Percentiles rank a stretch among this genome's conserved stretches.
Evolutionary conservation across 306 rosid genomes (phyloP).

Genomic region (Fagus crenata): DNA sequence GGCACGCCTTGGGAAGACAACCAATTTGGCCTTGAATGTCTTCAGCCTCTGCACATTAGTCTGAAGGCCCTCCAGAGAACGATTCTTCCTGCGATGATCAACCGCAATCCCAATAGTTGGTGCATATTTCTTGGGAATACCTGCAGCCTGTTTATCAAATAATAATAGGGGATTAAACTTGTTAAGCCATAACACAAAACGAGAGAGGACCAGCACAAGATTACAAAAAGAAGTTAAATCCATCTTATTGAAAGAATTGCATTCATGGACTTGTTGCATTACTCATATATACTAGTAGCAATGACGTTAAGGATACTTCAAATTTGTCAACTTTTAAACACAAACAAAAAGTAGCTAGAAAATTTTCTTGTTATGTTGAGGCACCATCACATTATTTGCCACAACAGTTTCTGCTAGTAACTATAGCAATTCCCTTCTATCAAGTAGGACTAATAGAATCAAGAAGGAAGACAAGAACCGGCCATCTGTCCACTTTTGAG

Average conservation of each 20-base stretch:
- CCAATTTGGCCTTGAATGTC: slow-evolving; percentile 61
- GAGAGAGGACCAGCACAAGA: too few species aligned
- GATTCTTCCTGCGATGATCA: slow-evolving; percentile 53
- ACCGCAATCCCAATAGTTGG: slow-evolving; percentile 57
- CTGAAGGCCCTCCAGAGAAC: slow-evolving; percentile 58
- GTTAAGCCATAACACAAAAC: too few species aligned
- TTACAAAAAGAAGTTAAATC: too few species aligned
- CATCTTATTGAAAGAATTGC: too few species aligned
- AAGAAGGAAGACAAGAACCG: neutral
- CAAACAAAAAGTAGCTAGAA: too few species aligned
- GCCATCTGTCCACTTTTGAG: neutral
- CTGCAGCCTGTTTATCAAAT: slow-evolving; percentile 39
- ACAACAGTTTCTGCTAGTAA: too few species aligned
- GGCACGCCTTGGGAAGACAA: slow-evolving; percentile 60
- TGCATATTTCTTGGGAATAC: slow-evolving; percentile 58
- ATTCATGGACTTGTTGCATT: too few species aligned
- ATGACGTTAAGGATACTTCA: too few species aligned
- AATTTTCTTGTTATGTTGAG: too few species aligned
- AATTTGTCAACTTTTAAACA: too few species aligned
- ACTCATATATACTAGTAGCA: too few species aligned
- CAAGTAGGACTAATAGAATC: neutral
- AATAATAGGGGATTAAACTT: neutral
- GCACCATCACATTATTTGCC: too few species aligned
- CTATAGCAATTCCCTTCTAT: neutral
- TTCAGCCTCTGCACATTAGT: slow-evolving; percentile 57